Evolutionary conservation across 192 early-diverging fungal genomes (phyloP).

Genomic region (Chytriomyces sp.): DNA sequence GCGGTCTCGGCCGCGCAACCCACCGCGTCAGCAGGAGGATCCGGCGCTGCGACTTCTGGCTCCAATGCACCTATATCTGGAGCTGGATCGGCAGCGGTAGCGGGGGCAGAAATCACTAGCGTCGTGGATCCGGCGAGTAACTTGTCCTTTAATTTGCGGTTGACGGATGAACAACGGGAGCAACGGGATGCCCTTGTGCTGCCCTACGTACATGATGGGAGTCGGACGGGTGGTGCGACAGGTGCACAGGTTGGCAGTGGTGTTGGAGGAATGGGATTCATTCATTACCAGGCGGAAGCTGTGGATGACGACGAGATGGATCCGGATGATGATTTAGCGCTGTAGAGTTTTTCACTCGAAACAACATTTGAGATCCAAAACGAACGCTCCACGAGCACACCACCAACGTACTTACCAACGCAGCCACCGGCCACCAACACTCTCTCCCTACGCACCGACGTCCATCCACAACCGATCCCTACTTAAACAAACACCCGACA

Average conservation of each 20-base stretch:
- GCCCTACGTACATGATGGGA: conserved; percentile 76
- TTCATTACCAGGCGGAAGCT: conserved; percentile 83
- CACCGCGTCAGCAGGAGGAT: not conserved
- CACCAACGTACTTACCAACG: no score
- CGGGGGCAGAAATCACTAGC: conserved; percentile 25
- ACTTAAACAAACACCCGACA: no score
- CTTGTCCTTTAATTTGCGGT: conserved; percentile 79
- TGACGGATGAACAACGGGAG: conserved; percentile 81
- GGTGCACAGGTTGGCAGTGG: not conserved
- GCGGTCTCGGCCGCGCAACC: not conserved
- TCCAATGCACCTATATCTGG: not conserved
- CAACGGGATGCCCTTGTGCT: conserved; percentile 75
- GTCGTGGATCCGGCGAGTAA: conserved; percentile 78
- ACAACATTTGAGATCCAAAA: no score
- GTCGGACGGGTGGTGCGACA: conserved; percentile 18
- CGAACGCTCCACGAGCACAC: no score
- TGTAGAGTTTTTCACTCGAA: no score
- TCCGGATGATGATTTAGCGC: conserved; percentile 11
- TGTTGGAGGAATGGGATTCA: conserved; percentile 51
- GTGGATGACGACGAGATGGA: conserved; percentile 90
- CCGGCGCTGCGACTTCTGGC: not conserved
- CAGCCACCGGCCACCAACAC: no score
- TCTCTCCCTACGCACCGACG: no score
- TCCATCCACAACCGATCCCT: no score
- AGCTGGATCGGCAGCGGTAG: not conserved